Conservation (phyloP, 768 basidiomycete species). For the Boletus bicolor region DNA sequence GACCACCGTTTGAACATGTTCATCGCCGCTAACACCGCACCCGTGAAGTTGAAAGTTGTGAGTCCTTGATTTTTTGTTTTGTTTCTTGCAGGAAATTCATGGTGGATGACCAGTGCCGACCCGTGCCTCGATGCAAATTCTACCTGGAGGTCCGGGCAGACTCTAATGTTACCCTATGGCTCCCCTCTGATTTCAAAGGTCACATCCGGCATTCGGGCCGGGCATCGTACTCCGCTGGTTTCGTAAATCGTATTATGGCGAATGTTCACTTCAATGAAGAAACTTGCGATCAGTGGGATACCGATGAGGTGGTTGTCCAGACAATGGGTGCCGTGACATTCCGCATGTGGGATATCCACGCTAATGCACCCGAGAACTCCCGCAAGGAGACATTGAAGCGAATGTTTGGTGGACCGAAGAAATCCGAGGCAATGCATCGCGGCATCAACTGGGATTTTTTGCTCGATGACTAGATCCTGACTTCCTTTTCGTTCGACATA, state of each 20-base stretch:
- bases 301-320: conserved; percentile 61
- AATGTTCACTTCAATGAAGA: conserved; percentile 49
- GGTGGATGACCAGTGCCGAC: conserved; percentile 48
- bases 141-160: conserved; percentile 62
- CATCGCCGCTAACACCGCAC: conserved; percentile 46
- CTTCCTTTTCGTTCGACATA: conserved; percentile 14
- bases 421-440: conserved; percentile 42
- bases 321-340: conserved; percentile 64
- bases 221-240: conserved; percentile 64
- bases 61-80: conserved; percentile 29
- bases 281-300: conserved; percentile 34
- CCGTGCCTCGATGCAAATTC: conserved; percentile 50
- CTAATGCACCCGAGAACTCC: conserved; percentile 58
- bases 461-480: conserved; percentile 53
- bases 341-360: conserved; percentile 77
- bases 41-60: conserved; percentile 72
- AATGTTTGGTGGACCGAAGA: conserved; percentile 56
- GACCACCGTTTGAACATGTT: conserved; percentile 73
- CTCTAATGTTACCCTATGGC: conserved; percentile 73
- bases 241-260: conserved; percentile 62
- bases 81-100: neutral
- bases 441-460: conserved; percentile 77
- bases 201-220: conserved; percentile 54
- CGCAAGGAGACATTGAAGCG: conserved; percentile 63
- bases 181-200: conserved; percentile 78